These are phyloP conservation scores for Ophiosphaerella korrae DNA, from an alignment of 2,329 filamentous ascomycete genomes.

Conservation along the genomic window DNA sequence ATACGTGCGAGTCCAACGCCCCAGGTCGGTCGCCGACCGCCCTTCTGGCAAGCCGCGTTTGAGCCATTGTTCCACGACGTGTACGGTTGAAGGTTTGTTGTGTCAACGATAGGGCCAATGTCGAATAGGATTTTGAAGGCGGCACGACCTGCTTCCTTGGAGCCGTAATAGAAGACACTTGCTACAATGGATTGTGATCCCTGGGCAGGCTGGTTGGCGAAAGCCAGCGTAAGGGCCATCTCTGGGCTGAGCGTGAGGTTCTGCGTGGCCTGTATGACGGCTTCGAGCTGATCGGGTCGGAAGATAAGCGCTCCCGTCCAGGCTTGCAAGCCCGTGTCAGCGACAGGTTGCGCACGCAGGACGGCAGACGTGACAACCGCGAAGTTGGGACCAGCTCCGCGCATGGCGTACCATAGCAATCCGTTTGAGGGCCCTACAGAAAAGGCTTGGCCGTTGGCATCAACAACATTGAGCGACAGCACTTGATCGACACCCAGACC, in stretches of 20 bases:
- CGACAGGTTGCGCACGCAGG: constrained; percentile 39
- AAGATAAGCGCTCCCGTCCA: constrained; percentile 23
- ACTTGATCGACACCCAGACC: constrained; percentile 60
- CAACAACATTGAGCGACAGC: constrained; percentile 18
- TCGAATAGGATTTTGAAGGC: constrained; percentile 43
- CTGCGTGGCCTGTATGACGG: constrained; percentile 40
- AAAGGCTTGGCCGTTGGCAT: constrained; percentile 29
- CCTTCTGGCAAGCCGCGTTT: constrained; percentile 41
- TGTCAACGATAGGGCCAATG: constrained; percentile 31
- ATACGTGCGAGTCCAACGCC: constrained; percentile 36
- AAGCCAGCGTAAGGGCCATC: constrained; percentile 38
- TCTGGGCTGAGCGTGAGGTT: constrained; percentile 38
- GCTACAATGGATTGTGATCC: constrained; percentile 23
- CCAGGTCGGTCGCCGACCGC: constrained; percentile 46
- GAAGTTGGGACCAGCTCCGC: constrained; percentile 39
- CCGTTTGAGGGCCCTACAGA: constrained; percentile 23
- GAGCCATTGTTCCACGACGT: constrained; percentile 45
- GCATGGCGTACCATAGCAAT: constrained; percentile 42
- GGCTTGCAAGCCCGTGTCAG: constrained; percentile 7
- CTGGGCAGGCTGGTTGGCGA: constrained; percentile 13
- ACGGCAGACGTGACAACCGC: constrained; percentile 41
- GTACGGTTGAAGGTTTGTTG: constrained; percentile 37
- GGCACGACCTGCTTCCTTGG: constrained; percentile 29
- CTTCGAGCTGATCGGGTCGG: constrained; percentile 27
- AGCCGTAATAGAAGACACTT: constrained; percentile 37